Evolutionary conservation across 2,329 filamentous ascomycete genomes (phyloP).

Genomic region (Pseudocercospora vitis): DNA sequence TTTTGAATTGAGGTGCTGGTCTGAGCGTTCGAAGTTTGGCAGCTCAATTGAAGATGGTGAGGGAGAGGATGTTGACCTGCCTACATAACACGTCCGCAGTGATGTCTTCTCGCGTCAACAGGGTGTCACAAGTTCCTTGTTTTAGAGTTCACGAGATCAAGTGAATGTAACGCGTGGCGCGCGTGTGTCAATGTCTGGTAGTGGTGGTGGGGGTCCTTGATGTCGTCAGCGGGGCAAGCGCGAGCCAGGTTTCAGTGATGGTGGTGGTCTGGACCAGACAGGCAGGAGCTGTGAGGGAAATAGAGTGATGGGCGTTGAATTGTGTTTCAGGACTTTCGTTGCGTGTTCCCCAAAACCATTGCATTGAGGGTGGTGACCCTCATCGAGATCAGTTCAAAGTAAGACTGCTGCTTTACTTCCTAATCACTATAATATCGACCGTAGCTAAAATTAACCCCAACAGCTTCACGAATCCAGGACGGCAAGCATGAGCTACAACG

Average conservation of each 20-base stretch:
- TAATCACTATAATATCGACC: background rate
- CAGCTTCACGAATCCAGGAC: background rate
- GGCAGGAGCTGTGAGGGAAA: background rate
- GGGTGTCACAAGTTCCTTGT: constrained; percentile 1
- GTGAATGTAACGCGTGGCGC: constrained; percentile 8
- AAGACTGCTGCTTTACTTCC: background rate
- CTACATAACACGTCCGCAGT: background rate
- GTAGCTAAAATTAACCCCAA: background rate
- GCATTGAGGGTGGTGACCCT: background rate
- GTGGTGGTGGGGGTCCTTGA: background rate
- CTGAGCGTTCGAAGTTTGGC: no score
- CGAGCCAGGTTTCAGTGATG: background rate
- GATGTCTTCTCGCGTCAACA: background rate
- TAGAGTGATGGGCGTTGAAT: background rate
- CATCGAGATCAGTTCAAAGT: background rate
- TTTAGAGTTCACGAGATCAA: constrained; percentile 8
- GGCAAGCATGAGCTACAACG: constrained; percentile 32
- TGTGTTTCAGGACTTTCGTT: background rate
- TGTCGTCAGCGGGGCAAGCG: background rate
- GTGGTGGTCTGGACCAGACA: background rate
- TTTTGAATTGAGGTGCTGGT: background rate
- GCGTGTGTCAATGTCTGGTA: no score
- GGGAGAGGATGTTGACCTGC: background rate
- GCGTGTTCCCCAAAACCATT: background rate
- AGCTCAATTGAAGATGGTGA: background rate